phyloP scores from a whole-genome alignment of 2,329 filamentous ascomycete genomes.

The Penicillium expansum region DNA sequence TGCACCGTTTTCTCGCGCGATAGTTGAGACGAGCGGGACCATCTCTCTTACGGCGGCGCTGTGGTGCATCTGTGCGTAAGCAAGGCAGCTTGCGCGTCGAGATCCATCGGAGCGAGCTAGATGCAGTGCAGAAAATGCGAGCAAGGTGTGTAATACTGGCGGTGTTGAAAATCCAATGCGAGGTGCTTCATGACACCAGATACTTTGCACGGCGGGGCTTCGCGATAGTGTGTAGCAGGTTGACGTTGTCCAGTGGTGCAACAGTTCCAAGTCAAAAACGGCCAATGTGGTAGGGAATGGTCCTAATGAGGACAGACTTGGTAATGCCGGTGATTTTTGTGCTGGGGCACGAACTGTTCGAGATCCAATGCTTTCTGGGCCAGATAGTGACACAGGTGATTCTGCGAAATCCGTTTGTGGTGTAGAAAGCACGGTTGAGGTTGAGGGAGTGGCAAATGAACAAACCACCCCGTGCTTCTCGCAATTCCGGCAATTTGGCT shows the following conservation, averaged over 20 bases:
- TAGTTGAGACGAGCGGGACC: constrained; percentile 32
- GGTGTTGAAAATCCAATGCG: constrained; percentile 48
- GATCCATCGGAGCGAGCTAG: constrained; percentile 44
- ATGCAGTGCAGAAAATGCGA: constrained; percentile 52
- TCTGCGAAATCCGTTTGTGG: too few relatives aligned
- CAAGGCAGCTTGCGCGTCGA: constrained; percentile 40
- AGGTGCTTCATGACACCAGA: constrained; percentile 46
- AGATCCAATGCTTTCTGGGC: constrained; percentile 2
- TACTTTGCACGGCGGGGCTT: too few relatives aligned
- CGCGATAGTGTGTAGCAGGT: too few relatives aligned
- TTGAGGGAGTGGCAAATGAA: too few relatives aligned
- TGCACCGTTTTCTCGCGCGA: constrained; percentile 35
- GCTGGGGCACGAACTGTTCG: not conserved
- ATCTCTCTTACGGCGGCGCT: constrained; percentile 33
- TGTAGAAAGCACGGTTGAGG: too few relatives aligned
- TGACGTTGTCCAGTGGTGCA: constrained; percentile 55
- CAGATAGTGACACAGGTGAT: not conserved
- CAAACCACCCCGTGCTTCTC: too few relatives aligned
- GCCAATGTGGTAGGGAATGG: constrained; percentile 10
- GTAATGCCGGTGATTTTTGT: not conserved
- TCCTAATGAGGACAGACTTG: not conserved
- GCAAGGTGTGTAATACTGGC: constrained; percentile 50
- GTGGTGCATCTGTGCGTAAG: constrained; percentile 40
- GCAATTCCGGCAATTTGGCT: too few relatives aligned
- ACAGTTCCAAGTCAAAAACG: constrained; percentile 50